Conservation (phyloP, 768 basidiomycete genomes). For the Pleurotus eryngii region DNA sequence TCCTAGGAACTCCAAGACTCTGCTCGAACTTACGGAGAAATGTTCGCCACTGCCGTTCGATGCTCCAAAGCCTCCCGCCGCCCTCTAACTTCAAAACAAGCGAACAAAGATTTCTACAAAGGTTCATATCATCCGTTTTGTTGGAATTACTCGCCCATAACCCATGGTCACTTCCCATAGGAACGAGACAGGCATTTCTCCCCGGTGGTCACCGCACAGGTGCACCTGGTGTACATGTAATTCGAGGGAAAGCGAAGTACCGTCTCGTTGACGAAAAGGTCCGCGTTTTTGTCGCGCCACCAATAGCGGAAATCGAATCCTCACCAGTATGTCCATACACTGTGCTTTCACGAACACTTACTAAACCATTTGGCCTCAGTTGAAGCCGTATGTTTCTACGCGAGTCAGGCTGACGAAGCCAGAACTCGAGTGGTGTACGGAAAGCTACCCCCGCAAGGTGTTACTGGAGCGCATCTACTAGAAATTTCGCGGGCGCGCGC, state of each 20-base stretch:
- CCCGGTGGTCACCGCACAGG: slow-evolving; percentile 86
- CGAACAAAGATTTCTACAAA: slow-evolving; percentile 97
- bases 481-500: slow-evolving; percentile 17
- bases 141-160: neutral
- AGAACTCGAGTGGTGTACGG: slow-evolving; percentile 34
- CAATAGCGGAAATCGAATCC: slow-evolving; percentile 54
- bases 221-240: slow-evolving; percentile 82
- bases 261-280: slow-evolving; percentile 80
- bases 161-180: slow-evolving; percentile 31
- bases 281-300: slow-evolving; percentile 80
- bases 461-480: slow-evolving; percentile 43
- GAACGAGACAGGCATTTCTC: slow-evolving; percentile 78
- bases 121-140: slow-evolving; percentile 40
- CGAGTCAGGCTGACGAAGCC: slow-evolving; percentile 35
- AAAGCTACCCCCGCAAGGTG: slow-evolving; percentile 34
- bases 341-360: neutral
- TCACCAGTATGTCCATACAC: slow-evolving; percentile 45
- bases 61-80: slow-evolving; percentile 83
- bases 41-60: slow-evolving; percentile 68
- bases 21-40: slow-evolving; percentile 19
- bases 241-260: slow-evolving; percentile 77
- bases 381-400: slow-evolving; percentile 67
- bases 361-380: slow-evolving; percentile 30
- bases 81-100: slow-evolving; percentile 80
- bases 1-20: no score